Percentiles rank a stretch among this genome's conserved stretches.
These are phyloP conservation scores for Leccinum subrobustum DNA, from an alignment of 1,284 basidiomycete species.

Conservation along the genomic window DNA sequence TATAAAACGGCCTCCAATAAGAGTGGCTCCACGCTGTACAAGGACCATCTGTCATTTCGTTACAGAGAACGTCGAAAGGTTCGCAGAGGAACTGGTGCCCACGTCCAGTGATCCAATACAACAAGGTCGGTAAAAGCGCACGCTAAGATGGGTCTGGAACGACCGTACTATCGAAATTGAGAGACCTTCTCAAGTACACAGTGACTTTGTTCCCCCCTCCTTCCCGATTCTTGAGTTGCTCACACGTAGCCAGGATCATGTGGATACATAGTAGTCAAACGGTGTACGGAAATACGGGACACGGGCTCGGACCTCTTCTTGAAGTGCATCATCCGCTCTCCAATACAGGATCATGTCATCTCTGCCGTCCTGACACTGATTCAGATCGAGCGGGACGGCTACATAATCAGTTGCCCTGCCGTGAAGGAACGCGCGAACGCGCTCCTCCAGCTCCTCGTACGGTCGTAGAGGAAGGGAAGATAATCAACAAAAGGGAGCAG, in stretches of 20 bases:
- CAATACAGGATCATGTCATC: slow-evolving; percentile 84
- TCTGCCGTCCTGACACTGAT: slow-evolving; percentile 85
- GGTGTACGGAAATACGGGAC: slow-evolving; percentile 33
- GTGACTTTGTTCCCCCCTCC: slow-evolving; percentile 45
- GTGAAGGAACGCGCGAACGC: slow-evolving; percentile 91
- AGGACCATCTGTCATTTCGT: slow-evolving; percentile 81
- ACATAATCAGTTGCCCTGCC: slow-evolving; percentile 87
- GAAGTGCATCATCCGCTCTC: slow-evolving; percentile 77
- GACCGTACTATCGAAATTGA: too few species aligned
- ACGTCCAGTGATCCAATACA: slow-evolving; percentile 69
- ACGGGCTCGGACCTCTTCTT: slow-evolving; percentile 84
- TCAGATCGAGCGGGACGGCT: slow-evolving; percentile 89
- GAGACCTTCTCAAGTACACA: slow-evolving; percentile 54
- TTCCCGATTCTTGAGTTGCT: slow-evolving; percentile 11
- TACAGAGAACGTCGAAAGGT: slow-evolving; percentile 77
- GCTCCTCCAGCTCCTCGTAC: slow-evolving; percentile 58
- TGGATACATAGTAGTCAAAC: too few species aligned
- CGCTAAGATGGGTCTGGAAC: too few species aligned
- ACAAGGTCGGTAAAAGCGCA: slow-evolving; percentile 24
- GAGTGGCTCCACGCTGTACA: slow-evolving; percentile 86
- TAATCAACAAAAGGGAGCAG: slow-evolving; percentile 77
- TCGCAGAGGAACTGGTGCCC: slow-evolving; percentile 77
- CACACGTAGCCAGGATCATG: slow-evolving; percentile 69
- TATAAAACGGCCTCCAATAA: slow-evolving; percentile 93
- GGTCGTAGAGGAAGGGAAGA: slow-evolving; percentile 48